phyloP scores from a whole-genome alignment of 2,329 filamentous ascomycete species.

The Ascochyta rabiei region DNA sequence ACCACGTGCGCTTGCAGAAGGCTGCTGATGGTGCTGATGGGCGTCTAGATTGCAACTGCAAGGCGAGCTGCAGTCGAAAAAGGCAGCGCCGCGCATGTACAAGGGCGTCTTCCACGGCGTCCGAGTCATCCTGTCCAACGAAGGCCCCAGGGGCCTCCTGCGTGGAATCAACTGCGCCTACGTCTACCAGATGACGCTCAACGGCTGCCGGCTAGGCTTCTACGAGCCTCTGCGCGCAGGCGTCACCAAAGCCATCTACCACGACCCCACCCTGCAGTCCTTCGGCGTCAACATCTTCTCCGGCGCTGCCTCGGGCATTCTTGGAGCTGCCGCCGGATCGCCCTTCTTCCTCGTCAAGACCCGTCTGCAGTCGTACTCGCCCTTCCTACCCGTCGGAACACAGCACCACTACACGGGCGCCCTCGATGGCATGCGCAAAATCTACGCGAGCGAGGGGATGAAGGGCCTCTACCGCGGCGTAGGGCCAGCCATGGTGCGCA shows the following conservation, averaged over 20 bases:
- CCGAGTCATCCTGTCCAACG: constrained; percentile 85
- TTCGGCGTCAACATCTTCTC: constrained; percentile 92
- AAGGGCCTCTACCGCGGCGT: constrained; percentile 88
- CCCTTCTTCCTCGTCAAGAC: constrained; percentile 99
- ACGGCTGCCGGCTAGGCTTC: constrained; percentile 94
- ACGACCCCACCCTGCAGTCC: constrained; percentile 76
- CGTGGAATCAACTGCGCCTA: constrained; percentile 92
- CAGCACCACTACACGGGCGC: constrained; percentile 92
- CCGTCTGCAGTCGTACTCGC: constrained; percentile 89
- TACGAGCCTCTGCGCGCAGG: constrained; percentile 89
- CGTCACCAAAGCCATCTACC: constrained; percentile 72
- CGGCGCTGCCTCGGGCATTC: constrained; percentile 84
- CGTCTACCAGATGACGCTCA: constrained; percentile 93
- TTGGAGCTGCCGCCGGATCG: constrained; percentile 90
- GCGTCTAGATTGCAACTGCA: constrained; percentile 82
- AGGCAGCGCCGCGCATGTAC: constrained; percentile 85
- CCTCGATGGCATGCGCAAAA: constrained; percentile 78
- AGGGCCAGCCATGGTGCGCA: constrained; percentile 91
- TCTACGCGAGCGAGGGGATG: constrained; percentile 78
- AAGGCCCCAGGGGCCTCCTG: constrained; percentile 84
- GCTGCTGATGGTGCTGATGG: constrained; percentile 28
- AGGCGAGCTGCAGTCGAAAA: constrained; percentile 88
- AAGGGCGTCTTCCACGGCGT: constrained; percentile 90
- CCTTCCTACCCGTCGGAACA: constrained; percentile 92
- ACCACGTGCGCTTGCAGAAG: not conserved